Evolutionary conservation across 2,329 filamentous ascomycete species (phyloP).

Genomic region (Sarocladium strictum): DNA sequence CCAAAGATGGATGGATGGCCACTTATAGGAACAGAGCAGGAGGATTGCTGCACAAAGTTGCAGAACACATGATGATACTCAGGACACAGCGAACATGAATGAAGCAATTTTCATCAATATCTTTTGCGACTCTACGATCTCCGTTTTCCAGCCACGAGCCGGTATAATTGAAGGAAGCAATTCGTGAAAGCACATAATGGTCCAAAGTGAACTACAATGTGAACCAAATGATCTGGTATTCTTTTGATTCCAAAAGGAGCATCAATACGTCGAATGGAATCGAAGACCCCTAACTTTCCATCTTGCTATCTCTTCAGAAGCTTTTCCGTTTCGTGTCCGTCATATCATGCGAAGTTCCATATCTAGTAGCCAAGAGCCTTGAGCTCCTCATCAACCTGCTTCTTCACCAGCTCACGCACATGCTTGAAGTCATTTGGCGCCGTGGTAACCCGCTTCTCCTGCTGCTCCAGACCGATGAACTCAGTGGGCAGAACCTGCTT

Average conservation of each 20-base stretch:
- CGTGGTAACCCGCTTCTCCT: conserved; percentile 66
- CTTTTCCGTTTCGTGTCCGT: neutral
- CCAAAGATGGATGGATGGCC: too few relatives aligned
- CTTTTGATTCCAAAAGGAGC: neutral
- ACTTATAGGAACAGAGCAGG: neutral
- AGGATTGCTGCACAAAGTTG: neutral
- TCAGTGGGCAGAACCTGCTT: conserved; percentile 71
- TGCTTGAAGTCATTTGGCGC: conserved; percentile 68
- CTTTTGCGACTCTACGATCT: neutral
- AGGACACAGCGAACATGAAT: neutral
- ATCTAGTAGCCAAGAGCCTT: conserved; percentile 17
- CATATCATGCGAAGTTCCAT: neutral
- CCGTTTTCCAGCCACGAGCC: too few relatives aligned
- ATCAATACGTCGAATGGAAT: neutral
- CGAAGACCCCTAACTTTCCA: neutral
- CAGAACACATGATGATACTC: neutral
- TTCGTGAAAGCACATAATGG: too few relatives aligned
- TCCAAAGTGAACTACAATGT: neutral
- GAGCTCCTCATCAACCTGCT: conserved; percentile 64
- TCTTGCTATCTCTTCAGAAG: neutral
- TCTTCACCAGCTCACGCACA: conserved; percentile 69
- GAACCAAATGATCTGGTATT: neutral
- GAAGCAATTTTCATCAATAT: neutral
- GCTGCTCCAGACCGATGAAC: conserved; percentile 71
- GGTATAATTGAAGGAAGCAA: too few relatives aligned